These are phyloP conservation scores for Marasmius fiardii DNA, from an alignment of 1,284 basidiomycete species.

Conservation along the genomic window DNA sequence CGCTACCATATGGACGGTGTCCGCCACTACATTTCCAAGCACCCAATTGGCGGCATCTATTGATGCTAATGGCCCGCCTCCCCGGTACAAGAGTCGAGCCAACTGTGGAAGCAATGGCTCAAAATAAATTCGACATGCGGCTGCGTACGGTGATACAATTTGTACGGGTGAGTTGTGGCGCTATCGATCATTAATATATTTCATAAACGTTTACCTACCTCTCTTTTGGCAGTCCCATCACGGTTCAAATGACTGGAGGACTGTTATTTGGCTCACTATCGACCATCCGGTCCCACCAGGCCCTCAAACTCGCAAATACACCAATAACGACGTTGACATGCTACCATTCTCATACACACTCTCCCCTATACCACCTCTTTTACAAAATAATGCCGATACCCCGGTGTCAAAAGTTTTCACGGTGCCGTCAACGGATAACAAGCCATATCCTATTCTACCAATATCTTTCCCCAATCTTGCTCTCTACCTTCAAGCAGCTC, in stretches of 20 bases:
- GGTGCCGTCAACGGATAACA: slow-evolving; percentile 53
- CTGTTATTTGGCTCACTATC: slow-evolving; percentile 70
- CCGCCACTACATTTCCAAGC: slow-evolving; percentile 70
- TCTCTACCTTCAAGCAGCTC: slow-evolving; percentile 65
- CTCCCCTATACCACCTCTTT: slow-evolving; percentile 52
- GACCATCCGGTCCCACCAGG: slow-evolving; percentile 58
- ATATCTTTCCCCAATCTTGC: slow-evolving; percentile 72
- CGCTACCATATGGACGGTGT: slow-evolving; percentile 63
- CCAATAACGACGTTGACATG: slow-evolving; percentile 54
- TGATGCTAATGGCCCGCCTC: slow-evolving; percentile 69
- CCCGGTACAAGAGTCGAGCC: slow-evolving; percentile 68
- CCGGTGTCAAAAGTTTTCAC: slow-evolving; percentile 64
- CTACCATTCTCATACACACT: slow-evolving; percentile 71
- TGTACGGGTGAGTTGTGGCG: slow-evolving; percentile 52
- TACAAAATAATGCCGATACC: slow-evolving; percentile 61
- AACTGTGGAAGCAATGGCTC: slow-evolving; percentile 59
- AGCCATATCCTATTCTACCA: slow-evolving; percentile 66
- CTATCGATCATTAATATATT: neutral
- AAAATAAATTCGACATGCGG: slow-evolving; percentile 52
- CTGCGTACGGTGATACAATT: slow-evolving; percentile 75
- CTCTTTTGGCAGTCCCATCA: slow-evolving; percentile 48
- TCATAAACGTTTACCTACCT: slow-evolving; percentile 3
- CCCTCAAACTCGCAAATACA: slow-evolving; percentile 44
- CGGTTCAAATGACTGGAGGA: slow-evolving; percentile 60
- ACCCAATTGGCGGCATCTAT: slow-evolving; percentile 65